These are phyloP conservation scores for Pichia kluyveri DNA, from an alignment of 805 yeast genomes.

Conservation along the genomic window DNA sequence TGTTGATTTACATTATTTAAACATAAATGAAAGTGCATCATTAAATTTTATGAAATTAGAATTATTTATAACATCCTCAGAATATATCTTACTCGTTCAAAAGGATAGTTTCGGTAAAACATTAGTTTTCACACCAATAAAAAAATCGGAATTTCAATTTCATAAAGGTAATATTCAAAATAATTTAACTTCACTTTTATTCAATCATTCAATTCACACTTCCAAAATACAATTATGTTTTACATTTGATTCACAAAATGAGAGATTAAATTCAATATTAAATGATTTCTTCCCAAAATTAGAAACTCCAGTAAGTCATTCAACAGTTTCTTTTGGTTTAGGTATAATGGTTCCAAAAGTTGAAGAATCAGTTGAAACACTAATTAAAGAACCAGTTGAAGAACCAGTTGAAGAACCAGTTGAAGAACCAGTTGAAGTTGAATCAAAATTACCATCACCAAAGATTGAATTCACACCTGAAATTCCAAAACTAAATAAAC, in stretches of 20 bases:
- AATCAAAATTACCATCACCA: too few species aligned
- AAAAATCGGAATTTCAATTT: slow-evolving; percentile 20
- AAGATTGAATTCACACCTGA: background rate
- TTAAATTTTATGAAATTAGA: slow-evolving; percentile 11
- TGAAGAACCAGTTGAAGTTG: background rate
- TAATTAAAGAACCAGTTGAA: background rate
- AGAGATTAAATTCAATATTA: background rate
- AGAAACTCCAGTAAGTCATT: background rate
- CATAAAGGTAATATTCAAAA: slow-evolving; percentile 8
- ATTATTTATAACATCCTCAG: slow-evolving; percentile 5
- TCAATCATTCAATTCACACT: slow-evolving; percentile 9
- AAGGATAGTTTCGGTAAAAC: slow-evolving; percentile 22
- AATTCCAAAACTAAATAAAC: background rate
- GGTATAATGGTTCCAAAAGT: slow-evolving; percentile 2
- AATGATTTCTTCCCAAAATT: slow-evolving; percentile 8
- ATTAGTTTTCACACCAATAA: slow-evolving; percentile 28
- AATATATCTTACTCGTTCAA: slow-evolving; percentile 20
- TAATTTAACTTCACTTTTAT: slow-evolving; percentile 8
- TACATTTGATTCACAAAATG: background rate
- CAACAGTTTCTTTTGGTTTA: slow-evolving; percentile 1
- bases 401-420: background rate
- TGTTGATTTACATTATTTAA: slow-evolving; percentile 21
- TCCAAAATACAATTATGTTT: slow-evolving; percentile 9
- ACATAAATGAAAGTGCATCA: slow-evolving; percentile 14
- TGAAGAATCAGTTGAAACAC: background rate